phyloP scores from a whole-genome alignment of 345 rosid species.

The Cochlearia excelsa region DNA sequence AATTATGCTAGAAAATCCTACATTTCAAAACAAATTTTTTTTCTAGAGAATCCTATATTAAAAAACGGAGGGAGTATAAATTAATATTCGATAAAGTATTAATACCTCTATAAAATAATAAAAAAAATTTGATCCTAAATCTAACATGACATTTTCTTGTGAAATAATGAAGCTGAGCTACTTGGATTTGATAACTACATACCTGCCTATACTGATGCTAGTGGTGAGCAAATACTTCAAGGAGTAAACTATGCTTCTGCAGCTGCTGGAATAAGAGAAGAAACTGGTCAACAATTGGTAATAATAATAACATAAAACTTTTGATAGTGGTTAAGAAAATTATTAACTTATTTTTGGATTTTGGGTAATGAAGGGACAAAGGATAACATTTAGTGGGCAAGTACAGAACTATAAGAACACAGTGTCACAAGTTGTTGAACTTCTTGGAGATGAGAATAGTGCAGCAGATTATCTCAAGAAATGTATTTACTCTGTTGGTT shows the following conservation, averaged over 20 bases:
- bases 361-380: conserved; percentile 43
- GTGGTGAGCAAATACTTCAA: conserved; percentile 43
- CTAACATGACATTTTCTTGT: conserved; percentile 13
- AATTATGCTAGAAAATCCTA: too few relatives aligned
- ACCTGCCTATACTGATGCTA: conserved; percentile 51
- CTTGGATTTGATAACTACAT: conserved; percentile 59
- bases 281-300: conserved; percentile 47
- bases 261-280: conserved; percentile 51
- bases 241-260: conserved; percentile 64
- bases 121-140: neutral
- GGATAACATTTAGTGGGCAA: conserved; percentile 48
- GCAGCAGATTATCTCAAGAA: conserved; percentile 64
- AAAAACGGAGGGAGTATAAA: too few relatives aligned
- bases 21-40: too few relatives aligned
- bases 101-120: neutral
- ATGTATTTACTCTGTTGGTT: conserved; percentile 72
- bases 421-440: conserved; percentile 51
- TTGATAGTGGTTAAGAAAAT: too few relatives aligned
- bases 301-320: neutral
- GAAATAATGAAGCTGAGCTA: conserved; percentile 46
- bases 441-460: conserved; percentile 54
- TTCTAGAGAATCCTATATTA: too few relatives aligned
- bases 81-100: too few relatives aligned
- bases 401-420: conserved; percentile 66
- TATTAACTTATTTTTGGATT: too few relatives aligned